Base-by-base conservation (phyloP, 139 green algal species). In the Micractinium sp. region DNA sequence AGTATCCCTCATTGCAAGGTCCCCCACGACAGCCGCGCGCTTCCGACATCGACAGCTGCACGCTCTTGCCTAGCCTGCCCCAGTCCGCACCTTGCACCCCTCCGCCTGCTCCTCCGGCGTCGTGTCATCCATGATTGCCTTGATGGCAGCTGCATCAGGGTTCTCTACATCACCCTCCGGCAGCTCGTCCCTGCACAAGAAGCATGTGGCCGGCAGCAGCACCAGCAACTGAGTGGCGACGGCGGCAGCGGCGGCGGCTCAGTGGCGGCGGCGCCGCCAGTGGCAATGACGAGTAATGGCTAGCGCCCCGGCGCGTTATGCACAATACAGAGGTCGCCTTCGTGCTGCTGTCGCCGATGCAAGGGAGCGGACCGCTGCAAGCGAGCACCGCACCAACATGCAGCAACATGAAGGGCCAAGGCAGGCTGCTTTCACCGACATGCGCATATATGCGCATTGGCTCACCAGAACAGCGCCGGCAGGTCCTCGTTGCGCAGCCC, bases 41-140 rank as follows among this genome's bases (percentile, higher is more conserved):
- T 71, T 27, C 20, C 14, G 20, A 71, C 9, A 71, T 27, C 14
- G 63, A 27, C 63, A 71, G 20, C 63, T 25, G 63, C 63, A 71
- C 63, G 20, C 63, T 71, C 20, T 38, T 0, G 23, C 19, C 14
- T 33, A 33, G 12, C 33, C 35, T 56, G 56, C 74, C n/a, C 35
- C 35, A 5, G 41, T 23, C 41, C 78, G 29, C 73, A 95, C 96
- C 93, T 97, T 98, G 82, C 93, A 95, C 29, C 92, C 95, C 20
- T 95, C 91, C 16, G 94, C 95, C 19, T 91, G 77, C 90, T 98
- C 96, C 53, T 96, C 94, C 2, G 94, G 94, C 7, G 93, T 97
- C 7, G 86, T 91, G 83, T 98, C 96, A 2, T 94, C 95, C 33
- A 93, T 90, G 36, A 98, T 83, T 0, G 95, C 93, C 36, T 96